Base-by-base conservation (phyloP, 1,284 basidiomycete genomes). In the Fistulina hepatica region DNA sequence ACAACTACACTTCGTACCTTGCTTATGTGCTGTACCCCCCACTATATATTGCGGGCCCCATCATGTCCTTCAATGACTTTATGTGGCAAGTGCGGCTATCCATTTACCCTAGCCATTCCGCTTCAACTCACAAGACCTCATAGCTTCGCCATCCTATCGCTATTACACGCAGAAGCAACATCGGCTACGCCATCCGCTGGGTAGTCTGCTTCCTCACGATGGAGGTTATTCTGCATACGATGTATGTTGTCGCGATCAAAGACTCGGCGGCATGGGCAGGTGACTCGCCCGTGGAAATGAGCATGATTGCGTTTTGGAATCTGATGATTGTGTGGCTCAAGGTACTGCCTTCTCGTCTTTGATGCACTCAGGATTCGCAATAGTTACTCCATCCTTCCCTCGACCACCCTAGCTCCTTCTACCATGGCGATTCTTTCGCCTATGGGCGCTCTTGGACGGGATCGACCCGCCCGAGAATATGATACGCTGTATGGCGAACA, bases 401-500 rank as follows among this genome's bases (percentile, higher is more conserved):
- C 25, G 24, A 21, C 34, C 20, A 15, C 31, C 34, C 15, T 42
- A 91, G 90, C 76, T 97, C n/a, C 69, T 97, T 21, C 76, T 97
- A 11, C 90, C 93, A 0, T 98, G 95, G 95, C 75, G 94, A 7
- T 94, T 95, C 67, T 98, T 98, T 66, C 81, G 95, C 2, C 63
- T 97, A 3, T 98, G 94, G 93, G 84, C 93, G 1, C 64, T 98
- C 23, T 55, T 77, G 10, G 90, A 93, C 55, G 89, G 88, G 0
- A 72, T 97, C 21, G 90, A 97, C 50, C 81, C 92, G 1, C 95
- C 92, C 0, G 95, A 99, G 58, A 99, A 99, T 57, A 97, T 98
- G 95, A 74, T 99, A 5, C 73, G 95, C 11, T 97, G 95, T 55
- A 86, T 97, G 76, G 85, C 81, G n/a, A 98, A 98, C 63, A 98